Conservation (phyloP, 768 basidiomycete genomes). For the Tricholoma hemisulphureum region DNA sequence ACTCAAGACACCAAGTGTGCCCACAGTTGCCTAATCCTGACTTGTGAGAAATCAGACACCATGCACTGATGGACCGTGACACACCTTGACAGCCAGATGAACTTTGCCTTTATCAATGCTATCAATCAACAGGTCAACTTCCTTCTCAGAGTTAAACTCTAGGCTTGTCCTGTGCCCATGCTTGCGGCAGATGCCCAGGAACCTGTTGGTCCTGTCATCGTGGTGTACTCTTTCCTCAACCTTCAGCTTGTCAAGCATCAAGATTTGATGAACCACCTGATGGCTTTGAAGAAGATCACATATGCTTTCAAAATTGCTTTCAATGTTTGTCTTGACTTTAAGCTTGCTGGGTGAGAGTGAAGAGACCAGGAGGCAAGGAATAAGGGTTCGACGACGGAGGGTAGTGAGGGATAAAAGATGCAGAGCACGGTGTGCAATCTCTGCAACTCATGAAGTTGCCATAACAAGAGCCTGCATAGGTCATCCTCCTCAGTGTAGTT, state of each 20-base stretch:
- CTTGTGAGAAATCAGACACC: too few relatives aligned
- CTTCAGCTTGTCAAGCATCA: slow-evolving; percentile 11
- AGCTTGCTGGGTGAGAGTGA: neutral
- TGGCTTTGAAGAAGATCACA: too few relatives aligned
- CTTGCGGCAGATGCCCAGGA: slow-evolving; percentile 9
- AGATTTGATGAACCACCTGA: neutral
- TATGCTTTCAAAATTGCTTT: too few relatives aligned
- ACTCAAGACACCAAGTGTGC: slow-evolving; percentile 24
- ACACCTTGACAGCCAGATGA: neutral
- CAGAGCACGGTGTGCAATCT: slow-evolving; percentile 15
- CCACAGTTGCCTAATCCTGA: slow-evolving; percentile 24
- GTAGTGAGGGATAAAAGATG: slow-evolving; percentile 1
- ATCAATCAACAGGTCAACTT: neutral
- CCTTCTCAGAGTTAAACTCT: neutral
- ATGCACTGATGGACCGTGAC: too few relatives aligned
- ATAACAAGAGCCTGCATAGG: slow-evolving; percentile 6
- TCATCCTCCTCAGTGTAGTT: slow-evolving; percentile 12
- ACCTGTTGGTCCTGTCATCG: slow-evolving; percentile 4
- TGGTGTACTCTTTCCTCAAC: neutral
- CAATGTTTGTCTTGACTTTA: slow-evolving; percentile 1
- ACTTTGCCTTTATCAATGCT: too few relatives aligned
- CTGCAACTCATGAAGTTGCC: slow-evolving; percentile 9
- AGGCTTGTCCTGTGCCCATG: neutral
- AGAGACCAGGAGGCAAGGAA: slow-evolving; percentile 1
- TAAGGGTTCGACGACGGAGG: neutral